Conservation (phyloP, 192 early-diverging fungal species). For the Mortierella hygrophila region DNA sequence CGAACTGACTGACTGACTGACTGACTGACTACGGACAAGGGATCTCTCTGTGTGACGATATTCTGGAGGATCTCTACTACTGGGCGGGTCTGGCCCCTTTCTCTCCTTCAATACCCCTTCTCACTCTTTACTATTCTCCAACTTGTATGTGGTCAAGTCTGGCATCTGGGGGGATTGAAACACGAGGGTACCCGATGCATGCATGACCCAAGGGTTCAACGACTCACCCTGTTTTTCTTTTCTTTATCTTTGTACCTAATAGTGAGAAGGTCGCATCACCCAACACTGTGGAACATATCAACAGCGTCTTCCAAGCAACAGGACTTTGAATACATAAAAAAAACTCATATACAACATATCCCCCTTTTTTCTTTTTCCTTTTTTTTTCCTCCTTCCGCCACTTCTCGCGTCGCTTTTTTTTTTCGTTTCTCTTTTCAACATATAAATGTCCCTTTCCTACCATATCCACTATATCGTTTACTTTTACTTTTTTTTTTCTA, state of each 20-base stretch:
- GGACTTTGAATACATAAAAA: conserved; percentile 27
- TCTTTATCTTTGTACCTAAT: background rate
- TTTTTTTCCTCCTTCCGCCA: background rate
- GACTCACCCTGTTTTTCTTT: background rate
- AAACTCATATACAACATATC: background rate
- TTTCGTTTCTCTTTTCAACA: background rate
- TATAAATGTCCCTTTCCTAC: conserved; percentile 2
- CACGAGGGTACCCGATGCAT: background rate
- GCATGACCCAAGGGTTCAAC: background rate
- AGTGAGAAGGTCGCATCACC: conserved; percentile 49
- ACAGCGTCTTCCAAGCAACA: conserved; percentile 53
- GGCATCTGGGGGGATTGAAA: background rate
- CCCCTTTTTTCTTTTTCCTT: background rate
- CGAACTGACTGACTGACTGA: background rate
- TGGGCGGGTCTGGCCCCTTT: background rate
- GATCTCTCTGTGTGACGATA: background rate
- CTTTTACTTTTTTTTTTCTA: background rate
- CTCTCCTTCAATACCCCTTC: background rate
- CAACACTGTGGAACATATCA: conserved; percentile 57
- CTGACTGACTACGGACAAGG: conserved; percentile 2
- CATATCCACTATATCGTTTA: background rate
- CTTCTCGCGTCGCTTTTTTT: background rate
- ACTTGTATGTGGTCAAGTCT: conserved; percentile 7
- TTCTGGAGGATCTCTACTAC: background rate
- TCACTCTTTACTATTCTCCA: background rate